Evolutionary conservation across 140 eudicot genomes (phyloP).

Genomic region (Erigeron philadelphicus): DNA sequence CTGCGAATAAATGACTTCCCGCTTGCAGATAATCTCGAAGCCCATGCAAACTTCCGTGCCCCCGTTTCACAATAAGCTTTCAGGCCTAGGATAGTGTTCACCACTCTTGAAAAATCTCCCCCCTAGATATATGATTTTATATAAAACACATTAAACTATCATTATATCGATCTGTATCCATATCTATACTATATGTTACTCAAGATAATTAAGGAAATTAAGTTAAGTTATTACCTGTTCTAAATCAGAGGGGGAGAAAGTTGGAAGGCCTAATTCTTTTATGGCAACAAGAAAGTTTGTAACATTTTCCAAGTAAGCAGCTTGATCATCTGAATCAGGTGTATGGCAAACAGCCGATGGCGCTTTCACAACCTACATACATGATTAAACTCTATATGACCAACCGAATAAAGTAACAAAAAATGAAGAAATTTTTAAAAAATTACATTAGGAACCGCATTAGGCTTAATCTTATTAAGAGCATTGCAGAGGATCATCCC

Average conservation of each 20-base stretch:
- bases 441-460: constrained; percentile 57
- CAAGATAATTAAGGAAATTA: not conserved
- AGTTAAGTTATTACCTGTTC: constrained; percentile 41
- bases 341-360: constrained; percentile 41
- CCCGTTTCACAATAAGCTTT: constrained; percentile 59
- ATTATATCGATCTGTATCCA: not conserved
- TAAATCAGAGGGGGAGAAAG: constrained; percentile 71
- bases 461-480: constrained; percentile 57
- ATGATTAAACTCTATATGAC: not conserved
- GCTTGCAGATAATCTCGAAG: constrained; percentile 32
- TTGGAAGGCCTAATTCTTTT: constrained; percentile 62
- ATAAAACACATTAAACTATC: not conserved
- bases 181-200: not conserved
- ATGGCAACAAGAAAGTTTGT: constrained; percentile 62
- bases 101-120: constrained; percentile 64
- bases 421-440: too few species aligned
- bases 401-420: not conserved
- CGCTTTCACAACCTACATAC: constrained; percentile 51
- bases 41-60: constrained; percentile 48
- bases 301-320: constrained; percentile 71
- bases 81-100: constrained; percentile 57
- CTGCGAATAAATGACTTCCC: constrained; percentile 41
- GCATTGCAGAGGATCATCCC: constrained; percentile 77
- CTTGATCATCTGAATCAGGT: constrained; percentile 67
- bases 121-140: constrained; percentile 37